A percentile compares a stretch with the other conserved stretches of the same genome.
Conservation (phyloP, 768 basidiomycete species). For the Infundibulicybe gibba region DNA sequence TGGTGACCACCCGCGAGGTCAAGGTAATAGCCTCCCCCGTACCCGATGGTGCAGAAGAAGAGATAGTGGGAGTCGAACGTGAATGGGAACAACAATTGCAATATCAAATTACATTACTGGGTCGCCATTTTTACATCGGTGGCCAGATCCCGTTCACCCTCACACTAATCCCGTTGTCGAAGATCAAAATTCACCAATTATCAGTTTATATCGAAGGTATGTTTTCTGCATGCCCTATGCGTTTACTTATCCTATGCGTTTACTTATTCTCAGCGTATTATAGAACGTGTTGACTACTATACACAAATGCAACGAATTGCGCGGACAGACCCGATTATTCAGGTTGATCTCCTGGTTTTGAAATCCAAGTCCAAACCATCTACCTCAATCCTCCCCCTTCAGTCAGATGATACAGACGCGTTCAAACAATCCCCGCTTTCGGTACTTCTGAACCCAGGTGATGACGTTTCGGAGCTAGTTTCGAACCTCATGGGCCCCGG, state of each 20-base stretch:
- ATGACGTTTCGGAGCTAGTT: constrained; percentile 52
- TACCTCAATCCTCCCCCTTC: constrained; percentile 72
- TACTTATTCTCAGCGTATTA: background rate
- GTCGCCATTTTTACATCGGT: constrained; percentile 79
- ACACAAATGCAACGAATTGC: constrained; percentile 63
- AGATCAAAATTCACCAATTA: constrained; percentile 77
- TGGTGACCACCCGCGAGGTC: constrained; percentile 70
- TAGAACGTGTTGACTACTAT: constrained; percentile 83
- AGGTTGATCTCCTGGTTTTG: constrained; percentile 60
- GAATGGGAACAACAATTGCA: constrained; percentile 90
- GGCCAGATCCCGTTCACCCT: constrained; percentile 77
- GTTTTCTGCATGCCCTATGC: no score
- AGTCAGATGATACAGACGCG: constrained; percentile 62
- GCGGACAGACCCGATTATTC: constrained; percentile 62
- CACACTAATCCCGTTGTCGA: constrained; percentile 78
- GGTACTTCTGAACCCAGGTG: constrained; percentile 40
- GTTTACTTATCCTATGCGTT: no score
- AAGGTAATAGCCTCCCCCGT: constrained; percentile 69
- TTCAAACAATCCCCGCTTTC: constrained; percentile 66
- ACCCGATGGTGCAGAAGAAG: constrained; percentile 86
- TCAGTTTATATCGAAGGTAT: constrained; percentile 78
- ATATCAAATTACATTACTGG: constrained; percentile 73
- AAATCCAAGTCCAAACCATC: constrained; percentile 51
- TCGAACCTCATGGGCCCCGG: constrained; percentile 72
- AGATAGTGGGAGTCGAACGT: constrained; percentile 79